Conservation (phyloP, 2,329 filamentous ascomycete genomes). For the Esteya vermicola region DNA sequence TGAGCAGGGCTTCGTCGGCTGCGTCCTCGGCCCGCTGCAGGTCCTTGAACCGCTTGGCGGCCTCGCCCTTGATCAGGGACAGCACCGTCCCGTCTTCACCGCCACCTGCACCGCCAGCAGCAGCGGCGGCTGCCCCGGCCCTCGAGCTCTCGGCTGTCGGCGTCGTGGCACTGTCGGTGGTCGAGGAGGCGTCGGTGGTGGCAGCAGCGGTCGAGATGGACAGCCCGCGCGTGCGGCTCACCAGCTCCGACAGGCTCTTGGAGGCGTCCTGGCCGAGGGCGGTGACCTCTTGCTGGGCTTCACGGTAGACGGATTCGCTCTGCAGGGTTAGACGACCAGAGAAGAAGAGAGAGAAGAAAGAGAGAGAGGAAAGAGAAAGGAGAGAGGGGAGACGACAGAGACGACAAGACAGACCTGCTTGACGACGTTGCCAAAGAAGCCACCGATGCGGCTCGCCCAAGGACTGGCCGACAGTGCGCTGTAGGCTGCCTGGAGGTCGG, state of each 20-base stretch:
- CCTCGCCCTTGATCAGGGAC: slow-evolving; percentile 60
- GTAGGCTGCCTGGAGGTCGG: slow-evolving; percentile 89
- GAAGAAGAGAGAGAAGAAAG: background rate
- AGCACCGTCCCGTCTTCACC: slow-evolving; percentile 46
- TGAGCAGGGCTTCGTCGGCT: slow-evolving; percentile 84
- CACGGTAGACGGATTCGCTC: slow-evolving; percentile 71
- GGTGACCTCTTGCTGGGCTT: slow-evolving; percentile 72
- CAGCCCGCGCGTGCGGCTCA: slow-evolving; percentile 59
- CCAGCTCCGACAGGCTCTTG: slow-evolving; percentile 63
- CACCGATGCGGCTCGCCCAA: slow-evolving; percentile 81
- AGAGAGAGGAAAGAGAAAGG: no score
- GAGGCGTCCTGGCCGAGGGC: slow-evolving; percentile 68
- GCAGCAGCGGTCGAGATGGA: slow-evolving; percentile 45
- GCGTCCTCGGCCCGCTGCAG: slow-evolving; percentile 88
- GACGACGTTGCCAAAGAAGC: slow-evolving; percentile 79
- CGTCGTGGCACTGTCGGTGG: slow-evolving; percentile 16
- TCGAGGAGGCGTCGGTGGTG: slow-evolving; percentile 13
- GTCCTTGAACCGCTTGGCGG: slow-evolving; percentile 71
- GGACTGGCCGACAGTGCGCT: slow-evolving; percentile 81
- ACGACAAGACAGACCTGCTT: slow-evolving; percentile 53
- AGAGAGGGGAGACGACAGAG: background rate
- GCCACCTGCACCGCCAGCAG: background rate
- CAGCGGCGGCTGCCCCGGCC: slow-evolving; percentile 12
- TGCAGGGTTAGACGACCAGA: slow-evolving; percentile 19
- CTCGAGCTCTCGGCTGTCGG: slow-evolving; percentile 22